Conservation (phyloP, 768 basidiomycete species). For the Rhizopogon sp. region DNA sequence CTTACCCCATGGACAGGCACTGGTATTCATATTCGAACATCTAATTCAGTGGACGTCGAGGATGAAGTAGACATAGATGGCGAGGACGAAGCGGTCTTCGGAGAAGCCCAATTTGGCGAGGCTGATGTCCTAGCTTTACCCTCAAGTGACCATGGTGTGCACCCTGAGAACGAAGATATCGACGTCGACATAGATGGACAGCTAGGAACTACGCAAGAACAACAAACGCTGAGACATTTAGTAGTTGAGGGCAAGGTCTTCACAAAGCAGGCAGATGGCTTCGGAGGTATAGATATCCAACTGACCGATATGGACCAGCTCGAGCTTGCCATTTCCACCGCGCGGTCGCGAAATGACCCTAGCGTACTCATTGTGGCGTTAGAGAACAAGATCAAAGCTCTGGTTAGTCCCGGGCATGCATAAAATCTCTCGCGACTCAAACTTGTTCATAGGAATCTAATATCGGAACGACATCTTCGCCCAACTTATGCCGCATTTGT, state of each 20-base stretch:
- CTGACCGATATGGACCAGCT: constrained; percentile 40
- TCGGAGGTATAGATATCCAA: constrained; percentile 31
- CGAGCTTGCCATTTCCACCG: constrained; percentile 45
- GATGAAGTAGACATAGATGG: constrained; percentile 81
- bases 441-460: not conserved
- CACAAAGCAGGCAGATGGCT: constrained; percentile 10
- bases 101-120: constrained; percentile 73
- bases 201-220: constrained; percentile 11
- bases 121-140: constrained; percentile 50
- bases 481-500: constrained; percentile 77
- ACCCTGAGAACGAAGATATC: constrained; percentile 38
- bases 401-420: constrained; percentile 35
- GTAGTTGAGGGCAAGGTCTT: constrained; percentile 47
- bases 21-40: constrained; percentile 65
- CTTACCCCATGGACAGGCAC: constrained; percentile 39
- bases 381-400: constrained; percentile 53
- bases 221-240: constrained; percentile 43
- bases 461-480: not conserved
- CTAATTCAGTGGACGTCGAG: constrained; percentile 59
- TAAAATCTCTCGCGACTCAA: not conserved
- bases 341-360: constrained; percentile 44
- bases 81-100: constrained; percentile 63
- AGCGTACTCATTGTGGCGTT: constrained; percentile 47
- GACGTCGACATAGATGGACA: constrained; percentile 31
- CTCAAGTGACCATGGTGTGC: constrained; percentile 11